Percentiles rank a stretch among this genome's conserved stretches.
These are phyloP conservation scores for Trichocladium uniseriatum DNA, from an alignment of 495 filamentous ascomycete genomes.

Conservation along the genomic window DNA sequence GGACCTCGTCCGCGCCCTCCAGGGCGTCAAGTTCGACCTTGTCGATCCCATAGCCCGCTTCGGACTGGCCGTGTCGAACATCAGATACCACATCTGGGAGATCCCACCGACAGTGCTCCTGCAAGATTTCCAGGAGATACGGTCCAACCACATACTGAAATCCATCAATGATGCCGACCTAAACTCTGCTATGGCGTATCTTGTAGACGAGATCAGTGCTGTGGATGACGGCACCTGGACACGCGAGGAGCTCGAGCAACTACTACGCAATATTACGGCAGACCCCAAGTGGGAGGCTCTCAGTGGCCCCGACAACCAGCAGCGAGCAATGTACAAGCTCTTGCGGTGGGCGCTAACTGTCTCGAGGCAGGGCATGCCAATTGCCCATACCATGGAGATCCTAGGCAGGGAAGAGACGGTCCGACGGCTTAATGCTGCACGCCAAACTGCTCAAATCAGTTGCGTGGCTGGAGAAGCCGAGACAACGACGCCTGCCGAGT, in stretches of 20 bases:
- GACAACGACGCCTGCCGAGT: neutral
- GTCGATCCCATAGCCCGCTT: neutral
- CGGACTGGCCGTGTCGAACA: slow-evolving; percentile 45
- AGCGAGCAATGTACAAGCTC: slow-evolving; percentile 42
- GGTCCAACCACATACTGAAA: neutral
- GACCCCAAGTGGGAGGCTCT: too few relatives aligned
- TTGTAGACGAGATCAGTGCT: neutral
- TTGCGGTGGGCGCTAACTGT: slow-evolving; percentile 60
- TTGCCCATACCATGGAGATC: slow-evolving; percentile 50
- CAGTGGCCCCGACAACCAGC: too few relatives aligned
- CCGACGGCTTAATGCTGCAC: slow-evolving; percentile 35
- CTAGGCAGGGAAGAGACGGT: slow-evolving; percentile 55
- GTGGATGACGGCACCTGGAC: slow-evolving; percentile 4
- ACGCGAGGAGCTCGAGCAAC: neutral
- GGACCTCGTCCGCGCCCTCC: neutral
- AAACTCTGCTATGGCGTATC: neutral
- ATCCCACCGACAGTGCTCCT: slow-evolving; percentile 17
- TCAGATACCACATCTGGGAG: slow-evolving; percentile 55
- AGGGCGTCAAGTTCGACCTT: slow-evolving; percentile 2
- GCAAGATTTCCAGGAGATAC: neutral
- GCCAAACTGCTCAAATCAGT: neutral
- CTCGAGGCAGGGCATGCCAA: slow-evolving; percentile 48
- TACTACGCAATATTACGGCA: neutral
- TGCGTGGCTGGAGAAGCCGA: neutral
- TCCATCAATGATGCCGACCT: neutral